Conservation (phyloP, 331 rosid genomes). For the Pyrus hybrid region DNA sequence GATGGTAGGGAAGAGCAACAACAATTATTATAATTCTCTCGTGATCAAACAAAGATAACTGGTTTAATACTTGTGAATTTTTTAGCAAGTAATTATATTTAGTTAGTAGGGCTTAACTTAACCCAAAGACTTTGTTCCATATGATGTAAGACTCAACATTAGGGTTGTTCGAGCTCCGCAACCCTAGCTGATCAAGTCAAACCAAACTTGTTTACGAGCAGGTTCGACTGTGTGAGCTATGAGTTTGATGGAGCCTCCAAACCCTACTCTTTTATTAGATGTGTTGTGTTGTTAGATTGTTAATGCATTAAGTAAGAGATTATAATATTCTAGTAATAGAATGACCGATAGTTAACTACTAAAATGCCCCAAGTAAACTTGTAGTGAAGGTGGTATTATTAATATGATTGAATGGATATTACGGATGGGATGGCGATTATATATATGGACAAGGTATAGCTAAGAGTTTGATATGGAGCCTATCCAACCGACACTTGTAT, state of each 20-base stretch:
- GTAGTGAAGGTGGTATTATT: too few relatives aligned
- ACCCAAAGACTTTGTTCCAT: background rate
- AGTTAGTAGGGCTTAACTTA: background rate
- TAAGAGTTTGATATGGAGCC: too few relatives aligned
- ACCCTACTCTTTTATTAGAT: too few relatives aligned
- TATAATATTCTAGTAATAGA: too few relatives aligned
- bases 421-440: too few relatives aligned
- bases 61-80: background rate
- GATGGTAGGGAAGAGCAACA: background rate
- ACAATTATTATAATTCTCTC: background rate
- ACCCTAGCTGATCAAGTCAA: background rate
- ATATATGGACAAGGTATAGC: too few relatives aligned
- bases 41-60: background rate
- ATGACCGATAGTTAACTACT: too few relatives aligned
- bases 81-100: background rate
- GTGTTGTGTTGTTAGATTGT: background rate
- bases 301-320: too few relatives aligned
- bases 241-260: background rate
- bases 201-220: background rate
- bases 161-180: background rate
- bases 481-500: too few relatives aligned
- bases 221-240: background rate
- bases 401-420: too few relatives aligned
- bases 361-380: too few relatives aligned
- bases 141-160: background rate